Evolutionary conservation across 2,329 filamentous ascomycete species (phyloP).

Genomic region (Aspergillus neotritici): DNA sequence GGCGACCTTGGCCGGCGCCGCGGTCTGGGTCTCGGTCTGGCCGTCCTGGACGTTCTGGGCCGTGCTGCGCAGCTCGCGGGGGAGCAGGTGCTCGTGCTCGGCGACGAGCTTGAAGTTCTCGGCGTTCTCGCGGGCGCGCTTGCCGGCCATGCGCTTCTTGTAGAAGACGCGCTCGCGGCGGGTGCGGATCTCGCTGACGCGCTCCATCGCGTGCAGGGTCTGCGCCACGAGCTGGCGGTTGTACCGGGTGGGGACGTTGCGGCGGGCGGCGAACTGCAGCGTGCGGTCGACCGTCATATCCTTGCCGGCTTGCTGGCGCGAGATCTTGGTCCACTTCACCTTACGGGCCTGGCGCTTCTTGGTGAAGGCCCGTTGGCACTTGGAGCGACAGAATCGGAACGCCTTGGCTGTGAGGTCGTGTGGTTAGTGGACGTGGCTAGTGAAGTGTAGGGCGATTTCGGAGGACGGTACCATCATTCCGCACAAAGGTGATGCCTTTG

Average conservation of each 20-base stretch:
- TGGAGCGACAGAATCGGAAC: constrained; percentile 63
- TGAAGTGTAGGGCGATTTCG: neutral
- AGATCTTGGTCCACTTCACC: constrained; percentile 94
- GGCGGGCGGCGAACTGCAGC: constrained; percentile 82
- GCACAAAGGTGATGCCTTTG: constrained; percentile 62
- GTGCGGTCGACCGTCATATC: constrained; percentile 90
- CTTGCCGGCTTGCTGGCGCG: constrained; percentile 78
- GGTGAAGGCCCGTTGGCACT: constrained; percentile 71
- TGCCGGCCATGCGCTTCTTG: constrained; percentile 87
- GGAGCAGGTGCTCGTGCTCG: constrained; percentile 88
- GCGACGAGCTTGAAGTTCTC: constrained; percentile 81
- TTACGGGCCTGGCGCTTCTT: constrained; percentile 98
- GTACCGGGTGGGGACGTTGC: constrained; percentile 93
- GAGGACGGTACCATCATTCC: constrained; percentile 22
- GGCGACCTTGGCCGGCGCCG: constrained; percentile 1
- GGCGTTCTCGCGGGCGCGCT: constrained; percentile 63
- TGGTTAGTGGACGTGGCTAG: neutral
- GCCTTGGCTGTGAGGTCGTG: constrained; percentile 7
- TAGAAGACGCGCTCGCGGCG: constrained; percentile 88
- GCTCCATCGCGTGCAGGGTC: constrained; percentile 87
- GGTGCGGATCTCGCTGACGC: constrained; percentile 76
- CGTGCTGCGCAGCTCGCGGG: constrained; percentile 58
- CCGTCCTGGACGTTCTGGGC: constrained; percentile 44
- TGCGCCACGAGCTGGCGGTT: constrained; percentile 84
- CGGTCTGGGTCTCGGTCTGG: neutral